Evolutionary conservation across 768 basidiomycete genomes (phyloP), one percentile per base, ranked within the genome.

Genomic region (Kwoniella dendrophila): DNA sequence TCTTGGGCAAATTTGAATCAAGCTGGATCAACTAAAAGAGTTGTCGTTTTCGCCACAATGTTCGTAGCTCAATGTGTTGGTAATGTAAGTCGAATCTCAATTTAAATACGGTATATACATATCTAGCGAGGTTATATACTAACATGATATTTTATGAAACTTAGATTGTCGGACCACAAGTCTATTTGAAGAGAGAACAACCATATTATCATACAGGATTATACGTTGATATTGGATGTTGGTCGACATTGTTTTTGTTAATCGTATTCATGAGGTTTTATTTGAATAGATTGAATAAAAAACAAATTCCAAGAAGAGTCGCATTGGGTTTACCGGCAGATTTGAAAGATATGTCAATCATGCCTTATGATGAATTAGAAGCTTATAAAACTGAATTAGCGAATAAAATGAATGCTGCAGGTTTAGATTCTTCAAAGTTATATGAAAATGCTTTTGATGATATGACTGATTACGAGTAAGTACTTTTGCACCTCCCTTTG

Each of bases 211-310:
- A 62, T 38, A 75, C 73, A 26, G 76, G 76, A 58, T 67, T 77
- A 24, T 71, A 72, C 52, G 73, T 76, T 56, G 70, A 76, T 55
- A 69, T 76, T 26, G 66, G 62, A n/a, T 77, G 69, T 44, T 77
- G 72, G 75, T 62, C 62, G 16, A 36, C 69, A 22, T 55, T 66
- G 24, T 68, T 56, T 59, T 30, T 66, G 61, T 62, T 73, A 26
- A 60, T 68, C 56, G 52, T 75, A 32, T 45, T 60, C 26, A 75
- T 75, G 74, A 68, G 68, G 3, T 68, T 68, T 59, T 69, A 77
- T 61, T 67, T 77, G 1, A 44, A 43, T 16, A 27, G 48, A 50
- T 66, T 77, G 47, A 77, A 75, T 67, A 45, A 43, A 34, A 67
- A 62, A 32, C 70, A 77, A 56, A 74, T 70, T 43, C 45, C 51